Conservation (phyloP, 306 rosid genomes). For the Lathyrus sativus region DNA sequence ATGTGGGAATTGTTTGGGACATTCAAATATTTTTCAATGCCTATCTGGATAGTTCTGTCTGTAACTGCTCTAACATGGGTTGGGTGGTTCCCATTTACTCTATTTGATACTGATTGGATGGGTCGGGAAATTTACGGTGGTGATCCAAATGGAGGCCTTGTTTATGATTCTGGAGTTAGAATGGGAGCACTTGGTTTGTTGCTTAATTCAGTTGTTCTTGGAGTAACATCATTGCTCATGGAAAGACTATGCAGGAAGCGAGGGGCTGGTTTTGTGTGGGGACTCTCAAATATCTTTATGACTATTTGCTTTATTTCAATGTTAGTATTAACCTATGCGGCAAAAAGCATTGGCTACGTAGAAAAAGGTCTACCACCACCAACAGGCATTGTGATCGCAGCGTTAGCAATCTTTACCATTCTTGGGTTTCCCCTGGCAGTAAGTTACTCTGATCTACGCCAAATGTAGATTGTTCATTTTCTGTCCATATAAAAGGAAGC, state of each 20-base stretch:
- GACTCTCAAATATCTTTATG: constrained; percentile 81
- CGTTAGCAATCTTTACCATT: constrained; percentile 64
- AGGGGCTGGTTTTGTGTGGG: constrained; percentile 95
- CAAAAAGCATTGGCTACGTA: constrained; percentile 51
- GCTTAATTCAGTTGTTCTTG: constrained; percentile 92
- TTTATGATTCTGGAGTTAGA: constrained; percentile 80
- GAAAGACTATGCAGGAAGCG: constrained; percentile 86
- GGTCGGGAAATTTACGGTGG: constrained; percentile 99
- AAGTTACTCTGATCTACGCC: constrained; percentile 48
- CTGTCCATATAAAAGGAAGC: constrained; percentile 13
- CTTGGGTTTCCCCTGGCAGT: constrained; percentile 92
- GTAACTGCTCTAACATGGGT: constrained; percentile 91
- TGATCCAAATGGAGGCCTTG: constrained; percentile 78
- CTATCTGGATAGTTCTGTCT: constrained; percentile 74
- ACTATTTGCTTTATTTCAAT: constrained; percentile 73
- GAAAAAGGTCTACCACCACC: constrained; percentile 75
- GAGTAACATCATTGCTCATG: constrained; percentile 84
- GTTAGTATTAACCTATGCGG: constrained; percentile 72
- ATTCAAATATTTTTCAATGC: constrained; percentile 69
- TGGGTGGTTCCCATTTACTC: constrained; percentile 96
- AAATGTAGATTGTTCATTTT: constrained; percentile 32
- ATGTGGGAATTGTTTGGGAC: constrained; percentile 92
- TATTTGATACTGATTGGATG: constrained; percentile 98
- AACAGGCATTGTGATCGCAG: constrained; percentile 69
- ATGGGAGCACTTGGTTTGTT: constrained; percentile 90